Evolutionary conservation across 2,329 filamentous ascomycete genomes (phyloP), one percentile per base, ranked within the genome.

Genomic region (Penicillium freii): DNA sequence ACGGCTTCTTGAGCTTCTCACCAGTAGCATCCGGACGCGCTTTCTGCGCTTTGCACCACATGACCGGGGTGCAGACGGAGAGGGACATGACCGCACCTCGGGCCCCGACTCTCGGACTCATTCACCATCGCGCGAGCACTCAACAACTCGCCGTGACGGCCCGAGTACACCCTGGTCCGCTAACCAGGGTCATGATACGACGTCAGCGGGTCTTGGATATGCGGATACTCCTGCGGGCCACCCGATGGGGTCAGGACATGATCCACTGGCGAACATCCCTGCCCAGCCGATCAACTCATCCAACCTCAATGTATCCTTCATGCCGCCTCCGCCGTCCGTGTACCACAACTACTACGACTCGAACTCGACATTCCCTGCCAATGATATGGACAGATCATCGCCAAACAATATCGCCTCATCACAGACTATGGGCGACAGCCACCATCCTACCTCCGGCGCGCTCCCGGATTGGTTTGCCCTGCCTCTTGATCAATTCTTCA

Each of bases 401-500:
- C 57, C 65, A 4, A 70, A 67, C 25, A 59, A 66, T 29, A 61
- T 60, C n/a, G 55, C 71, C 11, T 63, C 72, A 5, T 69, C 70
- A 7, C 71, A 74, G 31, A 52, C 65, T 5, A 63, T 69, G 58
- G 64, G 64, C 25, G 68, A 69, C 34, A 65, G 60, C 43, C 62
- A 69, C 44, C 66, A 54, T 9, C 23, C 61, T 5, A 65, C 64
- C 31, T 67, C 66, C 38, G 59, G 66, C 36, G 68, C 63, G 3
- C 67, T 75, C 21, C 79, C 81, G 40, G 84, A 86, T 69, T 87
- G 84, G 84, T 77, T 87, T 50, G 81, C 84, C 0, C 68, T 87
- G n/a, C 83, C 84, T 1, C 75, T 87, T 3, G 83, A 87, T 68
- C 82, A 83, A 43, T 78, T 87, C 58, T 78, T 86, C 53, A 81